Conservation (phyloP, 1,139 yeast species). For the Yamadazyma spencermartinsiae region DNA sequence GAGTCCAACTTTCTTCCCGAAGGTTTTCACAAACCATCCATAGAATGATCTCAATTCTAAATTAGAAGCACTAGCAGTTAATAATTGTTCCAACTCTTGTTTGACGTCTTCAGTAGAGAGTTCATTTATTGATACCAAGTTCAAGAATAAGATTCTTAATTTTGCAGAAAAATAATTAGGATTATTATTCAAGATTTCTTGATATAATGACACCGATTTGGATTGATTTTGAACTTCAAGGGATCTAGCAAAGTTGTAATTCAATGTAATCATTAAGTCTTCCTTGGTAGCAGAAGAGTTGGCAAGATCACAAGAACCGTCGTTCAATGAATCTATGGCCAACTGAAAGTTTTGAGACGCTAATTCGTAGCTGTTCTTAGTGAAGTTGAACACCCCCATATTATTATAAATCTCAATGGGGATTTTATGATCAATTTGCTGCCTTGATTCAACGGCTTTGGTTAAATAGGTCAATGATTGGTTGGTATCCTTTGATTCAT, state of each 20-base stretch:
- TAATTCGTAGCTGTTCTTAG: slow-evolving; percentile 55
- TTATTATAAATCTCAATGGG: slow-evolving; percentile 78
- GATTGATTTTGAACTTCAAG: slow-evolving; percentile 48
- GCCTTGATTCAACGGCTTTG: slow-evolving; percentile 56
- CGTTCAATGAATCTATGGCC: slow-evolving; percentile 38
- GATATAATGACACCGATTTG: slow-evolving; percentile 55
- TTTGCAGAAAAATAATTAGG: slow-evolving; percentile 80
- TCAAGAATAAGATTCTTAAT: slow-evolving; percentile 65
- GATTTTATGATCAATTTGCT: slow-evolving; percentile 45
- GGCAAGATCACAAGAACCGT: slow-evolving; percentile 18
- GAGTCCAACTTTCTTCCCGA: slow-evolving; percentile 55
- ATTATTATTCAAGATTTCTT: slow-evolving; percentile 51
- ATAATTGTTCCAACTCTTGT: slow-evolving; percentile 53
- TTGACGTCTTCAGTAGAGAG: slow-evolving; percentile 46
- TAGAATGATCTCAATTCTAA: slow-evolving; percentile 86
- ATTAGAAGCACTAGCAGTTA: slow-evolving; percentile 57
- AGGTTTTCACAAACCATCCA: slow-evolving; percentile 81
- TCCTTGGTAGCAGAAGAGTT: slow-evolving; percentile 28
- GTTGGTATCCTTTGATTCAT: slow-evolving; percentile 61
- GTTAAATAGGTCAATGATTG: slow-evolving; percentile 58
- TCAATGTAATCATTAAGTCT: slow-evolving; percentile 48
- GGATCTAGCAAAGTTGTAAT: slow-evolving; percentile 65
- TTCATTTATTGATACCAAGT: slow-evolving; percentile 30
- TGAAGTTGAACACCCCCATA: slow-evolving; percentile 80
- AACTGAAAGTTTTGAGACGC: slow-evolving; percentile 45